Conservation (phyloP, 495 filamentous ascomycete species). For the Aspergillus ostianus region DNA sequence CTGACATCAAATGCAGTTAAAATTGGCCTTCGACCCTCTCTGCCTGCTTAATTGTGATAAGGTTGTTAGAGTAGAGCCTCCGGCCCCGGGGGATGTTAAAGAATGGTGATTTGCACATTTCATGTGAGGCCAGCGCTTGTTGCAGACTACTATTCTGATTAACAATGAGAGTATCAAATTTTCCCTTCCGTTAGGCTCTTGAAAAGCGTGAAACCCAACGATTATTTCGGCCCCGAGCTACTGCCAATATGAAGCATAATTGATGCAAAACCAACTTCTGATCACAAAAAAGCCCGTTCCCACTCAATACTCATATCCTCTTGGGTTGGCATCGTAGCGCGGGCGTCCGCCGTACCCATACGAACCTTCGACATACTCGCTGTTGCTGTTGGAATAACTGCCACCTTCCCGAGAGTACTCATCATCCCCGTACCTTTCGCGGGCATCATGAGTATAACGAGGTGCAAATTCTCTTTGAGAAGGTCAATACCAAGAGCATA, state of each 20-base stretch:
- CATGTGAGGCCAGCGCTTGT: neutral
- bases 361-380: slow-evolving; percentile 4
- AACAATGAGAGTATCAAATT: neutral
- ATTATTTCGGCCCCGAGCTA: neutral
- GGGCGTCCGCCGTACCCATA: slow-evolving; percentile 15
- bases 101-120: slow-evolving; percentile 31
- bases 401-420: neutral
- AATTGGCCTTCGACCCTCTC: slow-evolving; percentile 63
- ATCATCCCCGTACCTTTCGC: slow-evolving; percentile 2
- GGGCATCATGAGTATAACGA: slow-evolving; percentile 5
- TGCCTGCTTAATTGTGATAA: slow-evolving; percentile 69
- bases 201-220: too few relatives aligned
- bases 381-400: neutral
- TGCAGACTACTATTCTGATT: neutral
- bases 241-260: neutral
- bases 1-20: slow-evolving; percentile 43
- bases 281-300: neutral
- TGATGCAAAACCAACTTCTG: neutral
- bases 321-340: slow-evolving; percentile 11
- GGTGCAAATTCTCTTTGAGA: slow-evolving; percentile 6
- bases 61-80: slow-evolving; percentile 51
- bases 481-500: slow-evolving; percentile 5
- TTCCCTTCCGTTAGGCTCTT: neutral
- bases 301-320: slow-evolving; percentile 19
- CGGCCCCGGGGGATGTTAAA: slow-evolving; percentile 38